Base-by-base conservation (phyloP, 441 rosid species). In the Arabidopsis hybrid region DNA sequence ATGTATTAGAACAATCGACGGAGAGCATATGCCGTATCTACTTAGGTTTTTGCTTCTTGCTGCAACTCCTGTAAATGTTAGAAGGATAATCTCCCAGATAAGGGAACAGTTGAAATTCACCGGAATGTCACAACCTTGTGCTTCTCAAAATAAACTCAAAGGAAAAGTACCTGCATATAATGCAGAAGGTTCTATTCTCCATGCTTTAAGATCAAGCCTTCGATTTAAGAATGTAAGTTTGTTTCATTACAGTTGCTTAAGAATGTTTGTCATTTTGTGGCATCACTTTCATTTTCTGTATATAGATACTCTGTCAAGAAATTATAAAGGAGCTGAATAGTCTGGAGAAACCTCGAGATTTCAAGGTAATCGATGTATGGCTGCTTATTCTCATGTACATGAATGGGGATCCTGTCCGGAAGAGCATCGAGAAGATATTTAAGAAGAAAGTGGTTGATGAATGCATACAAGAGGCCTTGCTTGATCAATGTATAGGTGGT, bases 311-410 rank as follows among this genome's bases (percentile, higher is more conserved):
- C 64, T 85, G 92, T 78, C 92, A 87, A 75, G 98, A 93, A 83
- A 84, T 93, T 63, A 69, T 91, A 77, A 93, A 88, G 80, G 92
- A 87, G 83, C 67, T 93, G 74, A 82, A 77, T 40, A 51, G 86
- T 80, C 82, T 93, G 56, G 81, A 86, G 72, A 87, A 81, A 67
- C 95, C 96, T 35, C 82, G 82, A 65, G 95, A 91, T 84, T 91
- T 86, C 75, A 91, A 88, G 79, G 86, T 84, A 59, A 85, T 89
- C 34, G 98, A 92, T 83, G 74, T 92, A 62, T 92, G 96, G 98
- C 83, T 92, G 42, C 86, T 92, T 71, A 65, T 89, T 71, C 85
- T 91, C 62, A 83, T 91, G 80, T 82, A 88, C 80, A 79, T 79
- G 82, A 90, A 90, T 69, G 89, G 89, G 0, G 88, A 88, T 35